Conservation (phyloP, 1,139 yeast genomes). For the Kodamaea sp. region DNA sequence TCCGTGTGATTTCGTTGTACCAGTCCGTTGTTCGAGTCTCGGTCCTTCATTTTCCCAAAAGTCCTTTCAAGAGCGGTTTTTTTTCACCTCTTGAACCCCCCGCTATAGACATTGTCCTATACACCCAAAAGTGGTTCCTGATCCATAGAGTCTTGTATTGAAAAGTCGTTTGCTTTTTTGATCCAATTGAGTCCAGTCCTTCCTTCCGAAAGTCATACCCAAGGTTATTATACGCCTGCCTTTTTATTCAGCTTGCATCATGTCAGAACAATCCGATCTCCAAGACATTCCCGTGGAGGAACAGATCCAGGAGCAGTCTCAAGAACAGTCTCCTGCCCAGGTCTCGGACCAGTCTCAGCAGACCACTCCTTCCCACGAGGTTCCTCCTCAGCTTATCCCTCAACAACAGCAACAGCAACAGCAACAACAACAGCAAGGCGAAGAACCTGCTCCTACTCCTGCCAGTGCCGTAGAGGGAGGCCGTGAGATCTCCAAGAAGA, state of each 20-base stretch:
- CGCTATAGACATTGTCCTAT: too few species aligned
- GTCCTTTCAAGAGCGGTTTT: too few species aligned
- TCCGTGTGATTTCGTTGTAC: too few species aligned
- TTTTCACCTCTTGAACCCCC: too few species aligned
- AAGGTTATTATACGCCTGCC: neutral
- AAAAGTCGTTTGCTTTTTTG: too few species aligned
- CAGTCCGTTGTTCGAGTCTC: too few species aligned
- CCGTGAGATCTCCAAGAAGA: slow-evolving; percentile 70
- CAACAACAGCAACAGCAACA: slow-evolving; percentile 2
- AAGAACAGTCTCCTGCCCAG: neutral
- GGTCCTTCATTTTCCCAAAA: too few species aligned
- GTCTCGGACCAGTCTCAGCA: neutral
- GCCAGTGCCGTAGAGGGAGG: slow-evolving; percentile 82
- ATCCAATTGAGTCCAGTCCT: too few species aligned
- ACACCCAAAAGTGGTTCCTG: too few species aligned
- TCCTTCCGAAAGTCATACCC: too few species aligned
- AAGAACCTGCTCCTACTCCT: slow-evolving; percentile 26
- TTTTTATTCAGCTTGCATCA: neutral
- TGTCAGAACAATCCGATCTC: slow-evolving; percentile 1
- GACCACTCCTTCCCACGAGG: neutral
- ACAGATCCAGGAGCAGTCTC: neutral
- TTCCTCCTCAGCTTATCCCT: neutral
- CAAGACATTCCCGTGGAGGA: neutral
- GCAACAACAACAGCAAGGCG: slow-evolving; percentile 1
- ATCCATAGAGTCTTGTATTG: too few species aligned